Evolutionary conservation across 495 filamentous ascomycete genomes (phyloP).

Genomic region (Xylaria castorea): DNA sequence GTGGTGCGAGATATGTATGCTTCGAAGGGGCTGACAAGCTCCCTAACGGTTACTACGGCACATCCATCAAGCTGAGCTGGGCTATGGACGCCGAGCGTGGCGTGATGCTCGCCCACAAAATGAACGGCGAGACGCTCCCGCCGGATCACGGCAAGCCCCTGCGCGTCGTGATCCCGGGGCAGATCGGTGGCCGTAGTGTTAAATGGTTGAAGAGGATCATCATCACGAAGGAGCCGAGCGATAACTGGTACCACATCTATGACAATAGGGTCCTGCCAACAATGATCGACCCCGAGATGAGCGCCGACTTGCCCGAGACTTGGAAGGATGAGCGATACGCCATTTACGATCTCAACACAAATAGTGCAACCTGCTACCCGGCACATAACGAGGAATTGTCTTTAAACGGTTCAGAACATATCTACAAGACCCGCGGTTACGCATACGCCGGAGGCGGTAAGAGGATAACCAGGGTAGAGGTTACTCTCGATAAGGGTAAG

Average conservation of each 20-base stretch:
- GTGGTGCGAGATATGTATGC: conserved; percentile 82
- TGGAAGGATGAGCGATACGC: conserved; percentile 95
- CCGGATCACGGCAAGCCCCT: conserved; percentile 92
- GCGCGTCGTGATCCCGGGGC: conserved; percentile 85
- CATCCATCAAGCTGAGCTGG: conserved; percentile 87
- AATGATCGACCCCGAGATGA: conserved; percentile 83
- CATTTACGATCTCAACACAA: conserved; percentile 92
- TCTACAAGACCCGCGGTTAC: conserved; percentile 78
- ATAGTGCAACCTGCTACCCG: conserved; percentile 83
- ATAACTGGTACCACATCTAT: conserved; percentile 97
- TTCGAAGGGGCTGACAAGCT: conserved; percentile 93
- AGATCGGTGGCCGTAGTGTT: conserved; percentile 93
- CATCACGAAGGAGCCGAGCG: conserved; percentile 77
- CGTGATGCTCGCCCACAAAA: conserved; percentile 89
- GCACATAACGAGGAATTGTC: conserved; percentile 76
- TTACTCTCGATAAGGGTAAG: conserved; percentile 84
- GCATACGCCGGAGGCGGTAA: conserved; percentile 92
- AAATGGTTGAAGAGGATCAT: conserved; percentile 93
- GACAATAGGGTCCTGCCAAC: conserved; percentile 94
- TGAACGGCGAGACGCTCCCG: conserved; percentile 86
- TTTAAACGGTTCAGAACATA: conserved; percentile 54
- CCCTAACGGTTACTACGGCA: conserved; percentile 92
- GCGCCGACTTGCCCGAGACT: conserved; percentile 74
- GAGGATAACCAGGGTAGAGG: conserved; percentile 80
- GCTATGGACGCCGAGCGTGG: conserved; percentile 83